Evolutionary conservation across 495 filamentous ascomycete species (phyloP).

Genomic region (Cladorrhinum samala): DNA sequence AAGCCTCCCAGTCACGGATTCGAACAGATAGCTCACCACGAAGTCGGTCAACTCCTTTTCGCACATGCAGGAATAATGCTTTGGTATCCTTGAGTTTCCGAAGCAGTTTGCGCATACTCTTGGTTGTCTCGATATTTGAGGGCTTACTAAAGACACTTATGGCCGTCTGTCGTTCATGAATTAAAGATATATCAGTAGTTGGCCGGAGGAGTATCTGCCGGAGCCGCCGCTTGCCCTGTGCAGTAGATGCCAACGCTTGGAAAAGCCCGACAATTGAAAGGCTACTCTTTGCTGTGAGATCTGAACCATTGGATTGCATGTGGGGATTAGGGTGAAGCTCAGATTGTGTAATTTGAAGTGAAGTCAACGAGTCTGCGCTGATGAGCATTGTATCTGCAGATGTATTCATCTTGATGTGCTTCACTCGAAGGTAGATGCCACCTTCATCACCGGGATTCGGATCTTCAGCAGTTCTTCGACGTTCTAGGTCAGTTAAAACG

Average conservation of each 20-base stretch:
- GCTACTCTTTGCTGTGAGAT: conserved; percentile 73
- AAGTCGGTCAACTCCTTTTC: conserved; percentile 65
- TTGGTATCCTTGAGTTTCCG: conserved; percentile 76
- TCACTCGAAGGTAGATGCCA: conserved; percentile 51
- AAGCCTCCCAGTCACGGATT: conserved; percentile 63
- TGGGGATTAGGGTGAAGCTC: conserved; percentile 82
- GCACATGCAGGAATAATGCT: conserved; percentile 61
- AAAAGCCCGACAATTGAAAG: conserved; percentile 87
- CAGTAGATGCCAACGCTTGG: conserved; percentile 67
- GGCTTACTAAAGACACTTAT: conserved; percentile 61
- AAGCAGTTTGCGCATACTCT: conserved; percentile 56
- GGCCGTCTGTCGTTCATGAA: conserved; percentile 67
- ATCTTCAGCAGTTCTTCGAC: conserved; percentile 57
- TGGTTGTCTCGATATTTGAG: conserved; percentile 58
- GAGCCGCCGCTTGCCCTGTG: conserved; percentile 71
- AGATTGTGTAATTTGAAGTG: conserved; percentile 79
- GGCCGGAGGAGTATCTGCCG: conserved; percentile 83
- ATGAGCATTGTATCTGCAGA: conserved; percentile 78
- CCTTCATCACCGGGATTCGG: conserved; percentile 49
- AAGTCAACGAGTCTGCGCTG: conserved; percentile 69
- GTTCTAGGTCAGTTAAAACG: conserved; percentile 70
- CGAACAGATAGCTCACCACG: conserved; percentile 53
- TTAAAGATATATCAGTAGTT: conserved; percentile 58
- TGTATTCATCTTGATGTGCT: conserved; percentile 68
- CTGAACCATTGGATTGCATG: conserved; percentile 61